These are phyloP conservation scores for Gypsophila paniculata DNA, from an alignment of 179 eudicot species.

Conservation along the genomic window DNA sequence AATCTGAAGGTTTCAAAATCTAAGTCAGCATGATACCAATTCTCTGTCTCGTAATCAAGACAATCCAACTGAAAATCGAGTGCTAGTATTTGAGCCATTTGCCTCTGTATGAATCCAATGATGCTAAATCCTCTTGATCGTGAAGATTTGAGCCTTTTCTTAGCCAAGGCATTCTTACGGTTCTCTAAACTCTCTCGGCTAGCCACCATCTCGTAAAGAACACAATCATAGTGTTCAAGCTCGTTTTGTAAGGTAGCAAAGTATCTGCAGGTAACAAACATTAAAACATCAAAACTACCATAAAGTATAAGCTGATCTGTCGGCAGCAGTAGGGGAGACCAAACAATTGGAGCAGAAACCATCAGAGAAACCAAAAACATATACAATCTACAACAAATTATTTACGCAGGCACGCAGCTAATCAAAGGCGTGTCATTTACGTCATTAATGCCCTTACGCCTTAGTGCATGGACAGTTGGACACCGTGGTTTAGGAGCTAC, in stretches of 20 bases:
- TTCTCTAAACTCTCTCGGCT: conserved; percentile 80
- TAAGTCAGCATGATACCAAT: conserved; percentile 97
- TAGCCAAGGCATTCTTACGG: conserved; percentile 46
- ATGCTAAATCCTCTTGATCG: conserved; percentile 68
- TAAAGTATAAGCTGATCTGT: not conserved
- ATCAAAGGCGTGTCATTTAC: not conserved
- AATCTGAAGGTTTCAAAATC: conserved; percentile 86
- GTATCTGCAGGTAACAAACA: conserved; percentile 52
- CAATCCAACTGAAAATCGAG: conserved; percentile 95
- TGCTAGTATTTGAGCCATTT: conserved; percentile 71
- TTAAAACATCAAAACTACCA: not conserved
- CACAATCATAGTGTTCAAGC: conserved; percentile 77
- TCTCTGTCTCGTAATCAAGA: conserved; percentile 77
- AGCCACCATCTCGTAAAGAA: conserved; percentile 96
- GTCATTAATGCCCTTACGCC: conserved; percentile 1
- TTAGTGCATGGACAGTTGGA: not conserved
- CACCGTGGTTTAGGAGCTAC: not conserved
- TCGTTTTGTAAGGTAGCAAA: conserved; percentile 71
- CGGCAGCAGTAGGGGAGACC: not conserved
- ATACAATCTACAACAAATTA: not conserved
- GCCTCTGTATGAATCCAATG: conserved; percentile 86
- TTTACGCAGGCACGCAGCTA: not conserved
- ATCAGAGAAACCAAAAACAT: not conserved
- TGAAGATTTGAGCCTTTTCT: conserved; percentile 48
- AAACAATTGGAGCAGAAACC: conserved; percentile 2